Evolutionary conservation across 306 rosid genomes (phyloP).

Genomic region (Adenanthera pavonina): DNA sequence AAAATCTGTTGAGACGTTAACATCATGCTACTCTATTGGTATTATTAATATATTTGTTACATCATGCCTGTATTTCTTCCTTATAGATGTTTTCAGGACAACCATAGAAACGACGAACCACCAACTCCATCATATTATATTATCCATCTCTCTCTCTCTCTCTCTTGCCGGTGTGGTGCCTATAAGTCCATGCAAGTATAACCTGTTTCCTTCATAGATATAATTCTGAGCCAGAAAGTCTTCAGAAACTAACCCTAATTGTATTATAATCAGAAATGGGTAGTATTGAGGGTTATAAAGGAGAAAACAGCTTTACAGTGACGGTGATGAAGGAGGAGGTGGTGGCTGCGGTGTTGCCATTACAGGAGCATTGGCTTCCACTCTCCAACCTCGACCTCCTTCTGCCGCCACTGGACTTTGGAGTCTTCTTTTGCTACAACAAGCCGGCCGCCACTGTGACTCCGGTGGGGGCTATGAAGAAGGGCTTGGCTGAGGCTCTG

Average conservation of each 20-base stretch:
- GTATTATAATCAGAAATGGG: conserved; percentile 8
- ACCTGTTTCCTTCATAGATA: not conserved
- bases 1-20: not conserved
- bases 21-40: not conserved
- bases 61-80: not conserved
- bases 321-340: conserved; percentile 48
- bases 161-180: not conserved
- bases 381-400: conserved; percentile 78
- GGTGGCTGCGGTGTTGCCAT: conserved; percentile 62
- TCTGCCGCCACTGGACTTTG: conserved; percentile 61
- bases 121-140: not conserved
- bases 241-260: not conserved
- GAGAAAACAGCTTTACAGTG: conserved; percentile 37
- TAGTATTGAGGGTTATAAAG: not conserved
- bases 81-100: not conserved
- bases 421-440: conserved; percentile 69
- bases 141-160: not conserved
- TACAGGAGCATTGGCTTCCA: conserved; percentile 71
- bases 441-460: not conserved
- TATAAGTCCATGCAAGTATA: not conserved
- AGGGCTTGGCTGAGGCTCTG: conserved; percentile 55
- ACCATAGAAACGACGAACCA: not conserved
- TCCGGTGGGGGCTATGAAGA: conserved; percentile 47
- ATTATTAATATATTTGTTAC: not conserved
- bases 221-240: not conserved